Base-by-base conservation (phyloP, 2,329 filamentous ascomycete genomes). In the Escovopsis sp. region DNA sequence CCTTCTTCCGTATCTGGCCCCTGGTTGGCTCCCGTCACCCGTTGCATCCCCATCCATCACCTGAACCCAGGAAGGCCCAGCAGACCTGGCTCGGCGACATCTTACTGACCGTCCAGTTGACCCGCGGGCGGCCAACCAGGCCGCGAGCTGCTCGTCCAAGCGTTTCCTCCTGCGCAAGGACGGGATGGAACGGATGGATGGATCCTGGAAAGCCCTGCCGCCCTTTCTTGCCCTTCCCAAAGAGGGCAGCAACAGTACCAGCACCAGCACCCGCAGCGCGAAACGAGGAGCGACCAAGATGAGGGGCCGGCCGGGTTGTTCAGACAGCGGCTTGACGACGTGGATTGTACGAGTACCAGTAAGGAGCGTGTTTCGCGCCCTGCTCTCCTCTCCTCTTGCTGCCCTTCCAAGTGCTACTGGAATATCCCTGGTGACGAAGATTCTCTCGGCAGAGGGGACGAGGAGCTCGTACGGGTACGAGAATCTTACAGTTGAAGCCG, bases 221-320 rank as follows among this genome's bases (percentile, higher is more conserved):
- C 32, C 31, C 31, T 14, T 25, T 25, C 27, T n/a, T n/a, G n/a
- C n/a, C n/a, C n/a, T n/a, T n/a, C 15, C 33, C 18, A 37, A 34
- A 31, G 31, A 27, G n/a, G n/a, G n/a, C n/a, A n/a, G n/a, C n/a
- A n/a, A n/a, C n/a, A n/a, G n/a, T n/a, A n/a, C n/a, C n/a, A n/a
- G n/a, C n/a, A n/a, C n/a, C n/a, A n/a, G n/a, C n/a, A n/a, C n/a
- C n/a, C n/a, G n/a, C n/a, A n/a, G n/a, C n/a, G n/a, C n/a, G n/a
- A n/a, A n/a, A n/a, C n/a, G n/a, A n/a, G n/a, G n/a, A n/a, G n/a
- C n/a, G n/a, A n/a, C n/a, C n/a, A n/a, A n/a, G n/a, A n/a, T n/a
- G n/a, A n/a, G n/a, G n/a, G n/a, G n/a, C n/a, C n/a, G n/a, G n/a
- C n/a, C n/a, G n/a, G n/a, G n/a, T n/a, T n/a, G n/a, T n/a, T n/a